Conservation (phyloP, 2,329 filamentous ascomycete species). For the Stylonectria norvegica region DNA sequence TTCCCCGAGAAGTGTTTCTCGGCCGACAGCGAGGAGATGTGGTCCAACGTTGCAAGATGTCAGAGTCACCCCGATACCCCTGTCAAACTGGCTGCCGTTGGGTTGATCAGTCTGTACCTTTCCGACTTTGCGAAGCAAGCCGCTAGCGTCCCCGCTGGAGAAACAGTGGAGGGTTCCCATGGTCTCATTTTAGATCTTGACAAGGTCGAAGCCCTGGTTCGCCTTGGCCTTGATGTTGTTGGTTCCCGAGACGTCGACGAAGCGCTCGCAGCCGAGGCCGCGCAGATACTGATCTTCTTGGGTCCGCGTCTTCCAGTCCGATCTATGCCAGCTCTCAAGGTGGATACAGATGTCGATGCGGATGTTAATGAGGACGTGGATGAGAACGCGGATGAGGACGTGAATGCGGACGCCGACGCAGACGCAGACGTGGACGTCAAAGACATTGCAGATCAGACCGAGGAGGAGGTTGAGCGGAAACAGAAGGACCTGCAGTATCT, state of each 20-base stretch:
- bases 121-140: slow-evolving; percentile 69
- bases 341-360: slow-evolving; percentile 41
- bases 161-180: slow-evolving; percentile 65
- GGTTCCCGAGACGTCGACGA: slow-evolving; percentile 64
- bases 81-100: slow-evolving; percentile 74
- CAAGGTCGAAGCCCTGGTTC: slow-evolving; percentile 59
- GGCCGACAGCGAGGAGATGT: slow-evolving; percentile 59
- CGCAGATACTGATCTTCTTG: slow-evolving; percentile 80
- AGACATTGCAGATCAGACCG: slow-evolving; percentile 39
- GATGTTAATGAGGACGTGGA: slow-evolving; percentile 34
- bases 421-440: slow-evolving; percentile 34
- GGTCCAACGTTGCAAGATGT: slow-evolving; percentile 65
- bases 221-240: slow-evolving; percentile 51
- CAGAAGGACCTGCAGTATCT: slow-evolving; percentile 62
- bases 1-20: slow-evolving; percentile 64
- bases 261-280: slow-evolving; percentile 71
- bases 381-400: slow-evolving; percentile 42
- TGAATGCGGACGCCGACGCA: slow-evolving; percentile 43
- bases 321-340: no score
- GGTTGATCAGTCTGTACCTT: slow-evolving; percentile 73
- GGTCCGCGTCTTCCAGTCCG: slow-evolving; percentile 52
- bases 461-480: slow-evolving; percentile 40
- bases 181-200: slow-evolving; percentile 65
- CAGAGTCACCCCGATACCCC: slow-evolving; percentile 69
- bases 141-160: slow-evolving; percentile 41